Evolutionary conservation across 352 stramenopile species (phyloP), one percentile per base, ranked within the genome.

Genomic region (Phytophthora parvispora): DNA sequence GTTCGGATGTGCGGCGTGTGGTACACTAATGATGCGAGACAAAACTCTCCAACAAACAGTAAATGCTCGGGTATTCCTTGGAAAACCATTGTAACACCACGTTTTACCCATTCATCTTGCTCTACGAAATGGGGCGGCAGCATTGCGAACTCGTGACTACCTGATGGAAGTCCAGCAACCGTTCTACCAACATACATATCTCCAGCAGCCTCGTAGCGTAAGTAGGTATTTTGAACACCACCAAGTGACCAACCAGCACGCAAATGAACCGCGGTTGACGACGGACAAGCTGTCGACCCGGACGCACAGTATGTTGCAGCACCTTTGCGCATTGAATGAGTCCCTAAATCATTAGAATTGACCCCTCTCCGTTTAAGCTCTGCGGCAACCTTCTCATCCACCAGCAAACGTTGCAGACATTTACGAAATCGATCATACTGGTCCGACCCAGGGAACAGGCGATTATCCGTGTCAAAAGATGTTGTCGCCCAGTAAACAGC

Each of bases 281-380:
- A 70, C 9, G 53, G 68, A 36, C 64, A 72, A 32, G 64, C 63
- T 13, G 64, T 80, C 1, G 63, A 72, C 4, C 62, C 62, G 1
- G 67, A 76, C 12, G 55, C 16, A 55, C 43, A 58, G 27, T 64
- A 75, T 0, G 67, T 74, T 43, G 63, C 42, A 12, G 72, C 50
- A 1, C 72, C 73, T 64, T 80, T 77, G 3, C 67, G 52, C 27
- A 73, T 56, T 9, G 60, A 80, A 45, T 83, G 75, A 0, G 61
- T 69, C 0, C 61, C 64, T 12, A 78, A 22, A 29, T 74, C 56
- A 22, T 55, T 31, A 0, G 24, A 9, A 15, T 74, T 64, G 2
- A 80, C 64, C 1, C 59, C 67, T 27, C 71, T n/a, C n/a, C n/a
- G n/a, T n/a, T n/a, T n/a, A n/a, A n/a, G n/a, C n/a, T n/a, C n/a